Conservation (phyloP, 345 rosid genomes). For the Alliaria petiolata region DNA sequence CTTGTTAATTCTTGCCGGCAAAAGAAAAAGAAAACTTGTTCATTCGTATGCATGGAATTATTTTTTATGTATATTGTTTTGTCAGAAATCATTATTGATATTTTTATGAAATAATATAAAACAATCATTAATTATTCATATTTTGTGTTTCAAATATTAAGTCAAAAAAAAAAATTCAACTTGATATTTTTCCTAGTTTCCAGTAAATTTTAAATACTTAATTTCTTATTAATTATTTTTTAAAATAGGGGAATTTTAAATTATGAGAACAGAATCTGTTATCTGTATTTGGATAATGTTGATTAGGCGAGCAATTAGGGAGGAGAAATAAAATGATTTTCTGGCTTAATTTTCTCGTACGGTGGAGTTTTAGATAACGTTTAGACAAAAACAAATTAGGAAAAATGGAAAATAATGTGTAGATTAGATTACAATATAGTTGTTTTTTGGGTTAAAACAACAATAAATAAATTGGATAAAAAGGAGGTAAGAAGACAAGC, state of each 20-base stretch:
- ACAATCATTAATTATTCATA: not conserved
- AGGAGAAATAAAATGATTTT: too few relatives aligned
- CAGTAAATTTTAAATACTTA: not conserved
- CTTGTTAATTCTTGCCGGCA: not conserved
- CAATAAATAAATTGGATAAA: too few relatives aligned
- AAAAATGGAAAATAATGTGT: too few relatives aligned
- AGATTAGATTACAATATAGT: too few relatives aligned
- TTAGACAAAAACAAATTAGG: too few relatives aligned
- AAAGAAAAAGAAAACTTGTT: not conserved
- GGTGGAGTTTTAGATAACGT: too few relatives aligned
- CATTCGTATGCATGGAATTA: not conserved
- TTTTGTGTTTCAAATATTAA: not conserved
- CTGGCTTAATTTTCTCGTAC: too few relatives aligned
- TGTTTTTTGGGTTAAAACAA: too few relatives aligned
- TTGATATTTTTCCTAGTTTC: not conserved
- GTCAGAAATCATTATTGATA: not conserved
- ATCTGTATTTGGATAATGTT: too few relatives aligned
- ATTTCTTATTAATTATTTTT: not conserved
- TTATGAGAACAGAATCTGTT: too few relatives aligned
- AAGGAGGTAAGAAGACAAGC: too few relatives aligned
- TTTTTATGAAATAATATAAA: not conserved
- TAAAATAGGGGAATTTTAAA: not conserved
- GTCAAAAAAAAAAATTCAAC: not conserved
- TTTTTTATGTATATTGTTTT: not conserved
- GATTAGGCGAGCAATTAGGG: too few relatives aligned